phyloP scores from a whole-genome alignment of 2,329 filamentous ascomycete genomes.

The Paecilomyces variotii region DNA sequence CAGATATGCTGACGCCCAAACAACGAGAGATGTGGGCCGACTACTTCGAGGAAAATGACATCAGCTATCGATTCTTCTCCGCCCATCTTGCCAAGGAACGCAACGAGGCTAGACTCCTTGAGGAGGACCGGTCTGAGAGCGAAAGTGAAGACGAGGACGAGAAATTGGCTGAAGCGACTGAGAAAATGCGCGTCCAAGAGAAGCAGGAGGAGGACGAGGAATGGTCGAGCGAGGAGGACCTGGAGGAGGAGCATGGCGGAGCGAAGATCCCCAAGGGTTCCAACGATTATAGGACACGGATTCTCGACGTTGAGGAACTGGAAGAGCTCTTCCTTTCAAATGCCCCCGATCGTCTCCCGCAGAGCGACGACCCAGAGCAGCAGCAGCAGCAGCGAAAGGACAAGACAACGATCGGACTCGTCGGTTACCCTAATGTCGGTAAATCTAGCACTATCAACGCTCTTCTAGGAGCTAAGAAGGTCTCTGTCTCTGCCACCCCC shows the following conservation, averaged over 20 bases:
- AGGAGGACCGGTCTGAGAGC: conserved; percentile 27
- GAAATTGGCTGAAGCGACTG: conserved; percentile 33
- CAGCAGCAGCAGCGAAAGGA: conserved; percentile 32
- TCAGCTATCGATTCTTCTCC: conserved; percentile 95
- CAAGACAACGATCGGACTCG: conserved; percentile 84
- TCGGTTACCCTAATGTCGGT: conserved; percentile 97
- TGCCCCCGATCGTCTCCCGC: conserved; percentile 47
- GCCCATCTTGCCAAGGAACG: conserved; percentile 83
- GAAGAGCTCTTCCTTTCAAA: conserved; percentile 81
- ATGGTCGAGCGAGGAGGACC: conserved; percentile 19
- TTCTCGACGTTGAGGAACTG: conserved; percentile 86
- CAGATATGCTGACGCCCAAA: conserved; percentile 90
- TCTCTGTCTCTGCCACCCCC: conserved; percentile 92
- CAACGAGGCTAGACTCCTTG: conserved; percentile 62
- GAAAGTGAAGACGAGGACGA: conserved; percentile 39
- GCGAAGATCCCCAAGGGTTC: conserved; percentile 15
- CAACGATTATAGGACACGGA: conserved; percentile 54
- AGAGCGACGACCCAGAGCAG: conserved; percentile 38
- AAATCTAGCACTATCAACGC: conserved; percentile 99
- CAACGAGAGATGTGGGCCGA: conserved; percentile 80
- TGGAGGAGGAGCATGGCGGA: conserved; percentile 27
- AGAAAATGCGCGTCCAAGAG: conserved; percentile 41
- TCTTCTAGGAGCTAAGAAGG: conserved; percentile 95
- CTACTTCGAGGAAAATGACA: conserved; percentile 71
- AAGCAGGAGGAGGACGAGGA: conserved; percentile 25